phyloP scores from a whole-genome alignment of 495 filamentous ascomycete genomes.

The Lophiostoma macrostomum region DNA sequence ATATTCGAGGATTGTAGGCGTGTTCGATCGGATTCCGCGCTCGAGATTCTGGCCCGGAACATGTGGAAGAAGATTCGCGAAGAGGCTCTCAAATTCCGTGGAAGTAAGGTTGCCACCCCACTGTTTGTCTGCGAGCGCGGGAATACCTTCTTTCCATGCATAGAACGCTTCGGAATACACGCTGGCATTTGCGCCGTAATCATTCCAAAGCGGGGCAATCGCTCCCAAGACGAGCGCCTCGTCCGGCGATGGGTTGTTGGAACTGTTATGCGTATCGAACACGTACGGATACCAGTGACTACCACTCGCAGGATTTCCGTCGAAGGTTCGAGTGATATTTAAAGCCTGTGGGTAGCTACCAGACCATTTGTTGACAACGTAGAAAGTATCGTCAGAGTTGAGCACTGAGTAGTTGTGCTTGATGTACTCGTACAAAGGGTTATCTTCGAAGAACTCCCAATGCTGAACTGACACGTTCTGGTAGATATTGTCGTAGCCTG shows the following conservation, averaged over 20 bases:
- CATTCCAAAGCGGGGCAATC: constrained; percentile 51
- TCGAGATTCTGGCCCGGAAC: constrained; percentile 52
- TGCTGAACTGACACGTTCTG: constrained; percentile 48
- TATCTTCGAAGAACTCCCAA: constrained; percentile 49
- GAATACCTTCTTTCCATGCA: constrained; percentile 47
- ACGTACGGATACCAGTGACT: constrained; percentile 46
- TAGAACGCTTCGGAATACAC: constrained; percentile 50
- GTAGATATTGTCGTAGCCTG: constrained; percentile 44
- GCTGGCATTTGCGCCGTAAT: constrained; percentile 50
- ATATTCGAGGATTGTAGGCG: constrained; percentile 47
- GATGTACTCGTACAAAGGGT: constrained; percentile 50
- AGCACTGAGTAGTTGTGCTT: constrained; percentile 51
- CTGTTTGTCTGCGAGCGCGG: constrained; percentile 54
- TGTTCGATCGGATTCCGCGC: constrained; percentile 41
- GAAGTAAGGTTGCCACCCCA: constrained; percentile 50
- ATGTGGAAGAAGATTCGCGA: constrained; percentile 40
- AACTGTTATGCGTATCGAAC: constrained; percentile 47
- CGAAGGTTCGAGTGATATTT: constrained; percentile 46
- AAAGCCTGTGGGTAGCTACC: constrained; percentile 45
- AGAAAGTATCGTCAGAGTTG: constrained; percentile 52
- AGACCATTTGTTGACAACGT: constrained; percentile 50
- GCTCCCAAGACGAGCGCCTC: constrained; percentile 46
- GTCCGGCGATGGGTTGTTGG: constrained; percentile 46
- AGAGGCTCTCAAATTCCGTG: constrained; percentile 42
- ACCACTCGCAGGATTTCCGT: constrained; percentile 43